Percentiles rank a stretch among this genome's conserved stretches.
Conservation (phyloP, 2,329 filamentous ascomycete genomes). For the Colletotrichum falcatum region DNA sequence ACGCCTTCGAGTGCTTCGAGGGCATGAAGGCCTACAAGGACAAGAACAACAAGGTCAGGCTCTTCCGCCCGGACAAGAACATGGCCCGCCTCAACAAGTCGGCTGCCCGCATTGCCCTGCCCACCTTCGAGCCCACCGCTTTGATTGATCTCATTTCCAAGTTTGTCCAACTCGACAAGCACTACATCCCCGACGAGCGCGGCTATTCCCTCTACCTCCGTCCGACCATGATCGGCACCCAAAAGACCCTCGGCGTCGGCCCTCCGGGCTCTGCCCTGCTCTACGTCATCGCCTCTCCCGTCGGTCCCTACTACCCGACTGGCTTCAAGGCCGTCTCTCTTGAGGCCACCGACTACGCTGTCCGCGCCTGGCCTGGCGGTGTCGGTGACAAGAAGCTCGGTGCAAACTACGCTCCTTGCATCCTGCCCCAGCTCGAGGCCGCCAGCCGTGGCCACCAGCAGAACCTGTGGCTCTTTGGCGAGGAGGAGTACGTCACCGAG, state of each 20-base stretch:
- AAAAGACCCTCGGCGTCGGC: constrained; percentile 91
- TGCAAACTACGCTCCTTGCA: constrained; percentile 99
- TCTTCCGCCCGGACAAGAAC: constrained; percentile 96
- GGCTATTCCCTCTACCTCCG: constrained; percentile 97
- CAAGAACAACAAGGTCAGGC: constrained; percentile 78
- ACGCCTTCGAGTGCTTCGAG: constrained; percentile 98
- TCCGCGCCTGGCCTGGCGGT: constrained; percentile 96
- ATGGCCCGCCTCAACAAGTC: constrained; percentile 96
- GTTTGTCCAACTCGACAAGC: constrained; percentile 83
- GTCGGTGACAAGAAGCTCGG: constrained; percentile 99
- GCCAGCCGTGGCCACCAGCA: constrained; percentile 95
- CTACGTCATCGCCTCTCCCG: constrained; percentile 94
- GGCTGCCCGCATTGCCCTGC: constrained; percentile 89
- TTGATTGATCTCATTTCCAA: constrained; percentile 85
- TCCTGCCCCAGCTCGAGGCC: constrained; percentile 94
- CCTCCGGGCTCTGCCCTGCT: constrained; percentile 92
- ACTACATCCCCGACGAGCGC: constrained; percentile 87
- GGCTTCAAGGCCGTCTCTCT: constrained; percentile 97
- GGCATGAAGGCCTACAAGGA: constrained; percentile 99
- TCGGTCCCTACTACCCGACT: constrained; percentile 97
- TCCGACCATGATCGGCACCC: constrained; percentile 97
- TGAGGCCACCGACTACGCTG: constrained; percentile 95
- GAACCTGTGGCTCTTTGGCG: constrained; percentile 97
- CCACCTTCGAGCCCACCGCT: constrained; percentile 80
- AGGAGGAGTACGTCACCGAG: constrained; percentile 96